Conservation (phyloP, 1,139 yeast genomes). For the Candida frijolesensis region DNA sequence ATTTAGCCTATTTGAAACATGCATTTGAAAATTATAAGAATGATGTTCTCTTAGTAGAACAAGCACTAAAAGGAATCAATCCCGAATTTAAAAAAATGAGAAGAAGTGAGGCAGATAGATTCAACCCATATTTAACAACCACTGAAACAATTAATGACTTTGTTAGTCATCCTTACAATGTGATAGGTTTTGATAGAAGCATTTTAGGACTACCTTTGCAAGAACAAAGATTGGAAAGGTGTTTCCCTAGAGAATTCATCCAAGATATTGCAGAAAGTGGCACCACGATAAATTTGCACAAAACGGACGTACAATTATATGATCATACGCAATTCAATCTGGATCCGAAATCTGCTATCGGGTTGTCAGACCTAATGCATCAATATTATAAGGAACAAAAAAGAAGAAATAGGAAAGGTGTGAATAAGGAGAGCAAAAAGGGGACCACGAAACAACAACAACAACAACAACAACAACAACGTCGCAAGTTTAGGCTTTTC, state of each 20-base stretch:
- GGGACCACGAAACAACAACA: background rate
- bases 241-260: slow-evolving; percentile 43
- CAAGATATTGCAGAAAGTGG: slow-evolving; percentile 41
- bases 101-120: slow-evolving; percentile 33
- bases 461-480: too few relatives aligned
- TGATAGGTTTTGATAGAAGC: slow-evolving; percentile 46
- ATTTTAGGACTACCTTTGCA: slow-evolving; percentile 44
- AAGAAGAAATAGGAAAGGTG: background rate
- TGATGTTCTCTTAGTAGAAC: slow-evolving; percentile 33
- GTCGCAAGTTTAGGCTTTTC: background rate
- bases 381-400: background rate
- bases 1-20: slow-evolving; percentile 39
- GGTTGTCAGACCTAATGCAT: slow-evolving; percentile 7
- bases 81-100: slow-evolving; percentile 39
- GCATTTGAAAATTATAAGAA: slow-evolving; percentile 36
- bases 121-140: slow-evolving; percentile 12
- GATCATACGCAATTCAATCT: slow-evolving; percentile 16
- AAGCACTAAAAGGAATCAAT: slow-evolving; percentile 40
- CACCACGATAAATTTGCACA: slow-evolving; percentile 31
- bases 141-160: slow-evolving; percentile 8
- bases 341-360: slow-evolving; percentile 21
- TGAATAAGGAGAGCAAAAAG: background rate
- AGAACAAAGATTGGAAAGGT: slow-evolving; percentile 16
- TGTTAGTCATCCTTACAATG: slow-evolving; percentile 35
- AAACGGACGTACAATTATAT: slow-evolving; percentile 38